These are phyloP conservation scores for Petunia hybrid DNA, from an alignment of 305 asterid genomes.

Conservation along the genomic window DNA sequence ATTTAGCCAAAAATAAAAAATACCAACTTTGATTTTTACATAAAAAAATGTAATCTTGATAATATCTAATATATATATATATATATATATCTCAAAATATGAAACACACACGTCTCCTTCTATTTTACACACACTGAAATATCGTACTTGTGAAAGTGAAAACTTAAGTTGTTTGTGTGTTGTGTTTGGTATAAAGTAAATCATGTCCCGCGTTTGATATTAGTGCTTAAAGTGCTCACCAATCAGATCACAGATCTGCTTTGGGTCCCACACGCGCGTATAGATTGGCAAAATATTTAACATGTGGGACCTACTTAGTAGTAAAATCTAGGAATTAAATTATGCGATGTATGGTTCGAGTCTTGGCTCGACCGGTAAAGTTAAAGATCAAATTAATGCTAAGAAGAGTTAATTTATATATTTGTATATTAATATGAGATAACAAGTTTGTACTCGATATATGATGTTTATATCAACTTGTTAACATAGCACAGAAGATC, in stretches of 20 bases:
- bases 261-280: background rate
- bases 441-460: too few species aligned
- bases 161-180: background rate
- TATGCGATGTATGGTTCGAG: too few species aligned
- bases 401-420: too few species aligned
- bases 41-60: too few species aligned
- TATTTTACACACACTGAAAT: background rate
- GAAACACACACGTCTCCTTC: too few species aligned
- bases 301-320: background rate
- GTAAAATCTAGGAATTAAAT: background rate
- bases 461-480: too few species aligned
- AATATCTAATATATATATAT: too few species aligned
- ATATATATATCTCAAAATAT: too few species aligned
- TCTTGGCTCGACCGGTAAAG: too few species aligned
- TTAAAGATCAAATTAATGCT: too few species aligned
- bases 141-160: slow-evolving; percentile 20
- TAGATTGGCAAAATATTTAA: background rate
- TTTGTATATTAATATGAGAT: too few species aligned
- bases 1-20: background rate
- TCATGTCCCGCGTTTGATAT: background rate
- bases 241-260: slow-evolving; percentile 30
- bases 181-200: background rate
- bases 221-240: background rate
- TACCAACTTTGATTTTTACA: background rate
- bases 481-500: too few species aligned